phyloP scores from a whole-genome alignment of 495 filamentous ascomycete species.

The Glarea lozoyensis region DNA sequence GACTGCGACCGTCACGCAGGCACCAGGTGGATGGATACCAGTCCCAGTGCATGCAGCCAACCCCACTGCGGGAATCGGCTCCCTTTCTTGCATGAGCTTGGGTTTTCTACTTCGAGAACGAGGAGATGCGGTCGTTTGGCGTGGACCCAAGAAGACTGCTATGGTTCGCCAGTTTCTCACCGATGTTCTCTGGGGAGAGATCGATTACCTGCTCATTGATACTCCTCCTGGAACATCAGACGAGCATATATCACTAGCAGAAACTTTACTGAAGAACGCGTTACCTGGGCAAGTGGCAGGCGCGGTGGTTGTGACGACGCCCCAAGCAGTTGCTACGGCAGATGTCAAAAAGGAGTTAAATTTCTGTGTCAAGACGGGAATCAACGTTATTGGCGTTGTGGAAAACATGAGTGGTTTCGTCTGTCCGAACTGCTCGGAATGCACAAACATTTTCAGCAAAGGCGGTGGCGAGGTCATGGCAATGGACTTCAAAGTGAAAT shows the following conservation, averaged over 20 bases:
- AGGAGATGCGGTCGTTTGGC: conserved; percentile 90
- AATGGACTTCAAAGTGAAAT: conserved; percentile 69
- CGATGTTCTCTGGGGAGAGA: conserved; percentile 81
- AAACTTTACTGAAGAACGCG: conserved; percentile 64
- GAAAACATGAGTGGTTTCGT: conserved; percentile 98
- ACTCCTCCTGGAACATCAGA: conserved; percentile 95
- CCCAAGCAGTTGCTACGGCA: conserved; percentile 85
- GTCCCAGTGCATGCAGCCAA: conserved; percentile 62
- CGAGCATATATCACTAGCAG: conserved; percentile 91
- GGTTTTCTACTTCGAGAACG: conserved; percentile 80
- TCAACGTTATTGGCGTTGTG: conserved; percentile 77
- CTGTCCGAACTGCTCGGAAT: conserved; percentile 89
- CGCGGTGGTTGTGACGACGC: conserved; percentile 91
- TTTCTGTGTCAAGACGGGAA: conserved; percentile 81
- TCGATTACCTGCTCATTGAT: conserved; percentile 89
- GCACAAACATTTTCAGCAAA: conserved; percentile 83
- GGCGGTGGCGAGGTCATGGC: conserved; percentile 91
- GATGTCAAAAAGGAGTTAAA: conserved; percentile 96
- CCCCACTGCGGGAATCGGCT: conserved; percentile 38
- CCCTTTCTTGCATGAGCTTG: conserved; percentile 83
- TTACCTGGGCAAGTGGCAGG: conserved; percentile 55
- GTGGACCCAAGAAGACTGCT: conserved; percentile 96
- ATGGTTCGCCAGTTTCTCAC: conserved; percentile 96
- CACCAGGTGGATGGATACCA: conserved; percentile 81
- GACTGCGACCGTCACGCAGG: conserved; percentile 80